Base-by-base conservation (phyloP, 768 basidiomycete genomes). In the Boletales sp. region DNA sequence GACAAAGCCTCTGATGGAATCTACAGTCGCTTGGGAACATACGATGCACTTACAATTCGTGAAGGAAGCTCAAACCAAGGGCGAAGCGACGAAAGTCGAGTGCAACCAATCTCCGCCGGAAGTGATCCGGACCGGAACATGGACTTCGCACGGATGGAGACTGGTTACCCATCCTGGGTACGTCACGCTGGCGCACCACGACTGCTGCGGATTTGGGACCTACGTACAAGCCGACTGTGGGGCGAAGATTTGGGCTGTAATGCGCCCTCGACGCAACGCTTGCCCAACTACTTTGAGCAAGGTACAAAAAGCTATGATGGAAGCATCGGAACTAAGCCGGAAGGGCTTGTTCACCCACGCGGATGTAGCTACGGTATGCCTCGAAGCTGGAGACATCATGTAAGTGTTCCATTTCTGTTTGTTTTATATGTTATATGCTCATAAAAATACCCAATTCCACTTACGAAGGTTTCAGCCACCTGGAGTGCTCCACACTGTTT, bases 61-160 rank as follows among this genome's bases (percentile, higher is more conserved):
- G 2, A 18, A 41, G 18, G 25, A 18, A 3, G 14, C 33, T 12
- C 12, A 11, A 12, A 34, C 3, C 3, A 34, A 34, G 33, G 14
- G 14, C 6, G 3, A 3, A 12, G 5, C 12, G 4, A 28, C 7
- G 5, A 6, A 28, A 7, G 33, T 34, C 33, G 7, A 12, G 12
- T 12, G 7, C 12, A 5, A 2, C 3, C 2, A 3, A 11, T 8
- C 15, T 9, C 8, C n/a, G 7, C 28, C 30, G 3, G 12, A 10
- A 12, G 17, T 43, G 4, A 21, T 56, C 1, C 10, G 14, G 0
- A n/a, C 51, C 0, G 6, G 5, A 3, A 57, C 30, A 0, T 56
- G 57, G 54, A 52, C 2, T 0, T 58, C 37, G 0, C 47, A 49
- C 2, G 50, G 47, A 0, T 57, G 50, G 50, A 36, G 54, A 8